Evolutionary conservation across 2,329 filamentous ascomycete species (phyloP), one percentile per base, ranked within the genome.

Genomic region (Zymoseptoria pseudotritici): DNA sequence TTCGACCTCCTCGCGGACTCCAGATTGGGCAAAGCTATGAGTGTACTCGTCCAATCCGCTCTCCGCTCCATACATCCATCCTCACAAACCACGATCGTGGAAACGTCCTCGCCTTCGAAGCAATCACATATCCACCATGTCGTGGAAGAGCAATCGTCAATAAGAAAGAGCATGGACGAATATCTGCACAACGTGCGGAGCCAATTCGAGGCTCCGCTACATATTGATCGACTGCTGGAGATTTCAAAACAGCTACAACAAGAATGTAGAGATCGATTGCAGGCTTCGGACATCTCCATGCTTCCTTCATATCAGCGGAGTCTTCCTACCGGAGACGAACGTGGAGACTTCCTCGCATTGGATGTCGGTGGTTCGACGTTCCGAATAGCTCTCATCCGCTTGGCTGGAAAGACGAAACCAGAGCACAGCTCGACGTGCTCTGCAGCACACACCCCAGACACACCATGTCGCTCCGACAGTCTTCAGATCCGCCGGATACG

Each of bases 361-460:
- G 85, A 87, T 67, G 83, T 87, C 20, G 85, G 85, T 31, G 85
- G 85, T n/a, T 86, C 85, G 17, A 87, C 83, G 0, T 84, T 87
- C 66, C 80, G 85, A 8, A 80, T 86, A 49, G 84, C 84, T 24
- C 72, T 86, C 62, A 80, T 87, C 29, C 77, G 84, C 62, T 71
- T 87, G 55, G 71, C 71, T 59, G 83, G 82, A 9, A 69, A 65
- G 58, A 51, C 56, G 10, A 61, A 31, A 20, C 46, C 62, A 54
- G 13, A n/a, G 36, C 76, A 77, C 57, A 67, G 73, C 7, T 46
- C 36, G 4, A 17, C 36, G 4, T 46, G 36, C 36, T 46, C 36
- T 17, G 36, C 36, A 2, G 7, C 36, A 46, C 36, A 46, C 4
- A 69, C 74, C n/a, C 74, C 73, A 13, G 36, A 46, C 13, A 46